phyloP scores from a whole-genome alignment of 2,329 filamentous ascomycete species.

The Trichoderma gracile region DNA sequence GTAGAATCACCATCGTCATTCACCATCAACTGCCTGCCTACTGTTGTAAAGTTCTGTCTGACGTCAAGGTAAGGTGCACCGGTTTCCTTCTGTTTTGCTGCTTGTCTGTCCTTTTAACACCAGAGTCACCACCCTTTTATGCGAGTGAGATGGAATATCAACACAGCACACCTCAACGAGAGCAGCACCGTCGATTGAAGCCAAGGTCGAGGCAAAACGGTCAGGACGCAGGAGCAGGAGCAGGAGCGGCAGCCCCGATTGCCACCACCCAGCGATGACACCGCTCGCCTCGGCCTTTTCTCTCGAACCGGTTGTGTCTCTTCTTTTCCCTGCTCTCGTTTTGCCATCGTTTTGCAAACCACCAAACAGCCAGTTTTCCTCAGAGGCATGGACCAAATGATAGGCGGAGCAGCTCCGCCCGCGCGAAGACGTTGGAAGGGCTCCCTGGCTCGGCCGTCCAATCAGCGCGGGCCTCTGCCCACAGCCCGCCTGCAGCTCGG shows the following conservation, averaged over 20 bases:
- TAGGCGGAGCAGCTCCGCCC: slow-evolving; percentile 24
- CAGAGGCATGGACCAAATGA: slow-evolving; percentile 17
- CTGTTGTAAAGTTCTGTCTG: slow-evolving; percentile 4
- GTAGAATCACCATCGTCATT: slow-evolving; percentile 2
- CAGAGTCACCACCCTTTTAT: neutral
- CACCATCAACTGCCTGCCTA: neutral
- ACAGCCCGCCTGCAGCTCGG: slow-evolving; percentile 15
- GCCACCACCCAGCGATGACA: slow-evolving; percentile 6
- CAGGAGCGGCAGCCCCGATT: neutral
- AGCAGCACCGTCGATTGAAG: neutral
- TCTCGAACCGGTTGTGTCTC: neutral
- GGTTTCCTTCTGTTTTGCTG: neutral
- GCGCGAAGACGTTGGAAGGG: slow-evolving; percentile 13
- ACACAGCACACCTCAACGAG: neutral
- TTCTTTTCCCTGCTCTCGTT: neutral
- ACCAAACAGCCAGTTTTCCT: slow-evolving; percentile 20
- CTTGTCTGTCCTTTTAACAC: neutral
- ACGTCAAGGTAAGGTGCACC: slow-evolving; percentile 7
- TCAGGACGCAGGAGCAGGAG: neutral
- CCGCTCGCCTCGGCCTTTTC: neutral
- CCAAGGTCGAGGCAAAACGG: neutral
- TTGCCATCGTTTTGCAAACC: slow-evolving; percentile 13
- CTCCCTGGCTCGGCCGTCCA: slow-evolving; percentile 10
- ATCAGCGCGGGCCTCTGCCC: slow-evolving; percentile 17
- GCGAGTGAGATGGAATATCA: neutral